These are phyloP conservation scores for Claviceps maximensis DNA, from an alignment of 2,329 filamentous ascomycete genomes.

Conservation along the genomic window DNA sequence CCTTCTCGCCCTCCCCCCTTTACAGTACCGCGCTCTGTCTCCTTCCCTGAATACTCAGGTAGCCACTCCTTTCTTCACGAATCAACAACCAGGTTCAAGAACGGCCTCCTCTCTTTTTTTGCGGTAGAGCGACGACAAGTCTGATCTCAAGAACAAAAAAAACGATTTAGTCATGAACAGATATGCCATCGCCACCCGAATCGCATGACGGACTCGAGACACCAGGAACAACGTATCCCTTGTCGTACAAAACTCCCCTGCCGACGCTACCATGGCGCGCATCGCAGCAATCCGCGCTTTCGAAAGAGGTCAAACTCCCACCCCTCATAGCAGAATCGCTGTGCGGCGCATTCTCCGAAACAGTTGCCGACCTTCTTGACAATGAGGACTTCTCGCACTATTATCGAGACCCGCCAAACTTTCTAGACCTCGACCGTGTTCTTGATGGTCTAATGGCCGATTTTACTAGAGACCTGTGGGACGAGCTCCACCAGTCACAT, in stretches of 20 bases:
- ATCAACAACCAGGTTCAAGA: no score
- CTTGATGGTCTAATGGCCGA: constrained; percentile 21
- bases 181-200: constrained; percentile 16
- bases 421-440: constrained; percentile 23
- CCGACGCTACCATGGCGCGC: no score
- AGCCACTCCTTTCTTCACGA: no score
- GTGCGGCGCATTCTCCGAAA: constrained; percentile 5
- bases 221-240: constrained; percentile 9
- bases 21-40: no score
- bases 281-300: no score
- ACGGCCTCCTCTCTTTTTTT: no score
- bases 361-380: constrained; percentile 20
- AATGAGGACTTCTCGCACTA: constrained; percentile 26
- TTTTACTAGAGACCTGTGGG: constrained; percentile 22
- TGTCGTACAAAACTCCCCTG: no score
- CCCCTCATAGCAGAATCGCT: no score
- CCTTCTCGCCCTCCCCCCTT: no score
- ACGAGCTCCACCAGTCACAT: constrained; percentile 23
- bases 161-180: constrained; percentile 12
- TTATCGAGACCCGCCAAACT: constrained; percentile 20
- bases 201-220: constrained; percentile 14
- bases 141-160: neutral
- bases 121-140: neutral
- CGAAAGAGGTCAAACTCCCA: no score
- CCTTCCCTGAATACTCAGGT: no score